Conservation (phyloP, 768 basidiomycete genomes). For the Tylopilus plumbeoviolaceoides region DNA sequence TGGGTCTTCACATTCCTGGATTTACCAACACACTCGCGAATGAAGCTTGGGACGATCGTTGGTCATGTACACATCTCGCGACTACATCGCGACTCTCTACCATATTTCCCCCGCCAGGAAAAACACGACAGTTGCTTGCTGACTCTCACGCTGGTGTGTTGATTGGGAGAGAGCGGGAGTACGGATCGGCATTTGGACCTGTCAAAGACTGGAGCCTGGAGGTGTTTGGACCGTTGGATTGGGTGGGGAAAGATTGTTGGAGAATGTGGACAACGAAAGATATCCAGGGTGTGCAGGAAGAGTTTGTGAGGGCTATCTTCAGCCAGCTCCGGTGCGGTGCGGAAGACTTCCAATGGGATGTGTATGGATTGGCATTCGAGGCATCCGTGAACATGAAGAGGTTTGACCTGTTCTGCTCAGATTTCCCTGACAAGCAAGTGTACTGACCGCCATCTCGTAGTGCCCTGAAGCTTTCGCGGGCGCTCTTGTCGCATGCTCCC, state of each 20-base stretch:
- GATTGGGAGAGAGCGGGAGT: slow-evolving; percentile 63
- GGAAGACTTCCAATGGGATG: slow-evolving; percentile 62
- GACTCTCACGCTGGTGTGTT: slow-evolving; percentile 65
- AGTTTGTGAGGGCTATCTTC: slow-evolving; percentile 56
- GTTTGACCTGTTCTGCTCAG: slow-evolving; percentile 35
- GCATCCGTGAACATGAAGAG: slow-evolving; percentile 53
- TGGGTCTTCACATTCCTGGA: slow-evolving; percentile 72
- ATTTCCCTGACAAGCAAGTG: not conserved
- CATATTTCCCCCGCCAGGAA: slow-evolving; percentile 47
- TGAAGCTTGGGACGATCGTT: slow-evolving; percentile 63
- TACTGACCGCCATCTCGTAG: slow-evolving; percentile 35
- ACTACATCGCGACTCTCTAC: slow-evolving; percentile 42
- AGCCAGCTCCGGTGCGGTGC: slow-evolving; percentile 45
- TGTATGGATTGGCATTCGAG: slow-evolving; percentile 64
- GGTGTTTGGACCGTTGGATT: slow-evolving; percentile 54
- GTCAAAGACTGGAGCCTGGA: slow-evolving; percentile 62
- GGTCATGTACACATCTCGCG: slow-evolving; percentile 49
- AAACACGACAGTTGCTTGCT: slow-evolving; percentile 35
- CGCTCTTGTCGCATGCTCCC: slow-evolving; percentile 50
- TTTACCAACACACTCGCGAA: slow-evolving; percentile 42
- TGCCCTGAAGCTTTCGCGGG: slow-evolving; percentile 65
- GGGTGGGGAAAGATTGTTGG: slow-evolving; percentile 29
- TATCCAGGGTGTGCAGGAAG: slow-evolving; percentile 45
- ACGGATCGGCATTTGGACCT: slow-evolving; percentile 59
- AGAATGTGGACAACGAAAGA: slow-evolving; percentile 48